Evolutionary conservation across 225 moss, liverwort and hornwort genomes (phyloP), one percentile per base, ranked within the genome.

Genomic region (Sphagnum contortum): DNA sequence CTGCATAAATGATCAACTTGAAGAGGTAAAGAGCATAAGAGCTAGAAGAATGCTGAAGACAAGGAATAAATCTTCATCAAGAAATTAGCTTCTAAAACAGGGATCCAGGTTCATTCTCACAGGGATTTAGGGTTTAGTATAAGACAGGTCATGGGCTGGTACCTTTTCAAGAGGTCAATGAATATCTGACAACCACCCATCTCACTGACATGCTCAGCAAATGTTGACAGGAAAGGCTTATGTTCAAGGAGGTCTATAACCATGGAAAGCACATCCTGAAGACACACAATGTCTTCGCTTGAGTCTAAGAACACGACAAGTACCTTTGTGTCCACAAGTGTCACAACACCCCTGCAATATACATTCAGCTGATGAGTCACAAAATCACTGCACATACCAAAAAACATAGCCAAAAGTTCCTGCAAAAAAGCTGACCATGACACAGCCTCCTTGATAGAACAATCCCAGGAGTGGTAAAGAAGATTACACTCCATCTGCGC

Each of bases 241-340:
- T 68, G 67, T 8, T 51, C 64, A 8, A 74, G 56, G 44, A 79
- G 61, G 12, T 64, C 64, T n/a, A 79, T 49, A 14, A 79, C 56
- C 67, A 74, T 79, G 47, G 45, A 66, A 49, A 79, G 71, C 44
- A 79, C 79, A 72, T 79, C 79, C 52, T 79, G 73, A 66, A 79
- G 64, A 69, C 71, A 79, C n/a, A 58, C 68, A 56, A 65, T 63
- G 65, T 79, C 79, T 50, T 79, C 79, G 68, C 68, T 74, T 53
- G 71, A 64, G 64, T 79, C 79, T 3, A 58, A 55, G 53, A 79
- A 75, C 7, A 74, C 74, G 45, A 79, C 60, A 64, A 79, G 48
- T 47, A 71, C 74, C 60, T 71, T 79, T 8, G 69, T 13, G 49
- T 79, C 79, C 60, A 68, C 55, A 14, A 79, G 79, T 12, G 69